Evolutionary conservation across 306 rosid genomes (phyloP), one percentile per base, ranked within the genome.

Genomic region (Mimosa bimucronata): DNA sequence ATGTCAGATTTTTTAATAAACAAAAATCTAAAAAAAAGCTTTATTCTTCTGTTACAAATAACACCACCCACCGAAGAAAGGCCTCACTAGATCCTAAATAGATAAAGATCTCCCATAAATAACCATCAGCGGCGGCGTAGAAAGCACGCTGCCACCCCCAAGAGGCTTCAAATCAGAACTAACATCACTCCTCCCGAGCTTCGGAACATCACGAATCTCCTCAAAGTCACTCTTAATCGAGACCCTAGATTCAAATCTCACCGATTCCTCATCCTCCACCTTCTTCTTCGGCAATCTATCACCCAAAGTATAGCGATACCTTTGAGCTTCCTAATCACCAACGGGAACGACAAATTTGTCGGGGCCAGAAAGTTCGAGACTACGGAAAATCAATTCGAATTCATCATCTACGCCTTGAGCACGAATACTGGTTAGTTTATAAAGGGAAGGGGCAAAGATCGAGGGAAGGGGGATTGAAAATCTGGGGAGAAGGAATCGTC

Each of bases 341-440:
- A 82, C 6, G 0, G 92, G 92, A 66, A 89, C 87, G 1, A 82
- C 30, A n/a, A 89, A 87, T 79, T 89, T 90, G 65, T 89, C 90
- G 3, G 89, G 89, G 6, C 92, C 90, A 15, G 89, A 87, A 13
- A 89, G 90, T 19, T 90, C 92, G 25, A 89, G 76, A 4, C 67
- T 78, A 8, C 82, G 85, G 71, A 85, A 74, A 25, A 89, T 89
- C 8, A 66, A 82, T 38, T 89, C 89, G 80, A 89, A 87, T 65
- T 89, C 90, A 9, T 90, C 92, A 0, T 89, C 89, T 5, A 74
- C 45, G 65, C 91, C 91, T 6, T 79, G 50, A 21, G 86, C 74
- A 1, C 92, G 62, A 41, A 89, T 83, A 80, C 86, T 89, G 12
- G 73, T 76, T 79, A 78, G 76, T 60, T 73, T 31, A 4, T 60